A percentile compares a stretch with the other conserved stretches of the same genome.
These are phyloP conservation scores for Graphium sp. DNA, from an alignment of 2,329 filamentous ascomycete genomes.

Conservation along the genomic window DNA sequence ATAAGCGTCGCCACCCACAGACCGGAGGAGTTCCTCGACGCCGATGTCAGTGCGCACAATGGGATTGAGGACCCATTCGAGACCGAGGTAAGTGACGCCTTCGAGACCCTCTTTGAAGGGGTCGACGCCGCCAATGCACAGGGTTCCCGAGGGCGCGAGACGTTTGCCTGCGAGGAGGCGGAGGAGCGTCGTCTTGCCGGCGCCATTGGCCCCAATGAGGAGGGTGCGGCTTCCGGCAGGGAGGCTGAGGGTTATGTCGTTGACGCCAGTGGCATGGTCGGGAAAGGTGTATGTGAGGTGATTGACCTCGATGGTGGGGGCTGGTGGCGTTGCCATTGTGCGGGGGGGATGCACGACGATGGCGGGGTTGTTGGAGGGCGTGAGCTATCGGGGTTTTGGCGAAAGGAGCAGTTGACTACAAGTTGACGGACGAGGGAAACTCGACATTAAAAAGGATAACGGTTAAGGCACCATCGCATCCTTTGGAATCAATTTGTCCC, in stretches of 20 bases:
- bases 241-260: constrained; percentile 56
- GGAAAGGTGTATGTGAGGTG: constrained; percentile 79
- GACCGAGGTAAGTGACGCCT: constrained; percentile 89
- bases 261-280: constrained; percentile 65
- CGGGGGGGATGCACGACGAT: too few species aligned
- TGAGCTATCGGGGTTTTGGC: not conserved
- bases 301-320: constrained; percentile 53
- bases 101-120: constrained; percentile 83
- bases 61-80: constrained; percentile 96
- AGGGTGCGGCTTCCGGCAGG: constrained; percentile 76
- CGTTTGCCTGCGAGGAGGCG: constrained; percentile 90
- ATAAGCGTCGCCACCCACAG: constrained; percentile 75
- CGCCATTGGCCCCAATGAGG: constrained; percentile 90
- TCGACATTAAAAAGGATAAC: too few species aligned
- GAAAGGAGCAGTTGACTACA: too few species aligned
- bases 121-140: constrained; percentile 68
- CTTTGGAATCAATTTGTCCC: not conserved
- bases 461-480: too few species aligned
- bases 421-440: too few species aligned
- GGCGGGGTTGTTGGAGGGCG: not conserved
- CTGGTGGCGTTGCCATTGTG: constrained; percentile 12
- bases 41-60: constrained; percentile 93
- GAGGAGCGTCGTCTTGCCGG: constrained; percentile 91
- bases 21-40: constrained; percentile 68
- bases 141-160: constrained; percentile 60